Base-by-base conservation (phyloP, 805 yeast species). In the Priceomyces medius region DNA sequence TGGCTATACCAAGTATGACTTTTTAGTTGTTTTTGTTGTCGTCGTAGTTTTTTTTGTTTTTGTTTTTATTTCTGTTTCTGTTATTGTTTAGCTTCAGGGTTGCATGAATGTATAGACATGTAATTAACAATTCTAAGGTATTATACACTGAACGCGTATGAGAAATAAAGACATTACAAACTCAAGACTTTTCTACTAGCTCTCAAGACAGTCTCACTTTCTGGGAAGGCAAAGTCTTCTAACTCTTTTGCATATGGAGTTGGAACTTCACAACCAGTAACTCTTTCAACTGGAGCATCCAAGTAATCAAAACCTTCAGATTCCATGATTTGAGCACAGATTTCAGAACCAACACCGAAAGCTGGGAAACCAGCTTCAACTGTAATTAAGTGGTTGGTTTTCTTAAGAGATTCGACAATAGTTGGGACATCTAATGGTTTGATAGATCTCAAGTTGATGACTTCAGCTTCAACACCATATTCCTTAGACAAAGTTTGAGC, bases 221-320 rank as follows among this genome's bases (percentile, higher is more conserved):
- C 96, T 69, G 99, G 99, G 97, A 93, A 93, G 42, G 98, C 97
- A 64, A 93, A 87, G 74, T 86, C 95, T 81, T 93, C 99, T 64
- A 93, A 80, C 73, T 85, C 90, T 69, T 82, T 80, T 56, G 97
- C 96, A 65, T 93, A 93, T 51, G 99, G 99, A 55, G 99, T 93
- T 69, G 99, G 99, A 23, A 90, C 97, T 75, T 93, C 99, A 64
- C 98, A 95, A 68, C 99, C 99, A 45, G 99, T 93, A 59, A 90
- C 91, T 79, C 99, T 88, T 75, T 85, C 95, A 53, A 93, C 88
- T 56, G 99, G 99, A 47, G 98, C 95, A 71, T 93, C 99, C 63
- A 93, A 80, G 80, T 89, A 88, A 72, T 93, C 99, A 54, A 93
- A 93, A 40, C 96, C 98, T 71, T 90, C 97, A 44, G 95, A 81